Evolutionary conservation across 352 stramenopile species (phyloP).

Genomic region (Globisporangium carolinianum): DNA sequence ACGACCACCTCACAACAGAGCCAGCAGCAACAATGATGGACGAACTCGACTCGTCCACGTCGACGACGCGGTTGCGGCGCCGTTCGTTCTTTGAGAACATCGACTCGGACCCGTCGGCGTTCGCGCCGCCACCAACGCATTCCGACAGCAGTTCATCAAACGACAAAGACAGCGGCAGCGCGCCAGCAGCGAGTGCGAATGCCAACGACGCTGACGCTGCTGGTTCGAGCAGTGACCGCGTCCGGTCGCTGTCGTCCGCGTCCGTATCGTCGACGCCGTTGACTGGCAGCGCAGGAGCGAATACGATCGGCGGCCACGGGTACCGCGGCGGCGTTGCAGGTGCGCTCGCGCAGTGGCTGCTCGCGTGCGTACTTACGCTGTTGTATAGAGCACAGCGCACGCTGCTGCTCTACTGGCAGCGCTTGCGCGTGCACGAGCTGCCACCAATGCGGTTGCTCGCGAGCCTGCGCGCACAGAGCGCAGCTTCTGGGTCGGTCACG

Average conservation of each 20-base stretch:
- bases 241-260: background rate
- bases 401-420: constrained; percentile 17
- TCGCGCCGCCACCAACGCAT: constrained; percentile 6
- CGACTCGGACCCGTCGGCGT: constrained; percentile 27
- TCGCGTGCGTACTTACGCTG: constrained; percentile 10
- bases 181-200: background rate
- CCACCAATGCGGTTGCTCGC: constrained; percentile 11
- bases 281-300: background rate
- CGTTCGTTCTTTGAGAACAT: constrained; percentile 69
- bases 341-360: constrained; percentile 13
- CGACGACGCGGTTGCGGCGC: constrained; percentile 46
- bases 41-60: constrained; percentile 32
- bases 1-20: too few species aligned
- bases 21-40: constrained; percentile 26
- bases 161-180: constrained; percentile 13
- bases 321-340: constrained; percentile 6
- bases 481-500: constrained; percentile 26
- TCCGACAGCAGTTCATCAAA: constrained; percentile 11
- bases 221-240: background rate
- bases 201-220: background rate
- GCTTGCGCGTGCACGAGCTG: constrained; percentile 18
- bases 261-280: background rate
- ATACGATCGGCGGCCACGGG: background rate
- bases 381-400: constrained; percentile 20
- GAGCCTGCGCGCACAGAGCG: constrained; percentile 7